These are phyloP conservation scores for Puccinia polysora DNA, from an alignment of 1,284 basidiomycete genomes.

Conservation along the genomic window DNA sequence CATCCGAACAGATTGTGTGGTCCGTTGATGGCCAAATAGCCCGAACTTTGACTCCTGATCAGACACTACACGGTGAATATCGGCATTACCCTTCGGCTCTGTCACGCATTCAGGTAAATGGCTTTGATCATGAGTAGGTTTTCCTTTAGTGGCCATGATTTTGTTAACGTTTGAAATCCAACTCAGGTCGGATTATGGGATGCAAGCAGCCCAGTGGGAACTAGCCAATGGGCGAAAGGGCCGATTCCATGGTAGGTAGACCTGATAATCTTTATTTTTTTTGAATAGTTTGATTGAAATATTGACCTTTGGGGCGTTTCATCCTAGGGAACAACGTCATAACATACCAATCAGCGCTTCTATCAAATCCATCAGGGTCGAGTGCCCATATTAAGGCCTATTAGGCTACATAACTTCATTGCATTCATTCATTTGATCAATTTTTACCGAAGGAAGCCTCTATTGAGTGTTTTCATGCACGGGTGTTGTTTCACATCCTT, in stretches of 20 bases:
- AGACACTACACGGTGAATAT: slow-evolving; percentile 28
- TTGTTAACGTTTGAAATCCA: background rate
- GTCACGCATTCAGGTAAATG: slow-evolving; percentile 35
- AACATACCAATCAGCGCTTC: slow-evolving; percentile 6
- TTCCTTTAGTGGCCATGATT: background rate
- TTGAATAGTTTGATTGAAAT: background rate
- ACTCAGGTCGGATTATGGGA: slow-evolving; percentile 37
- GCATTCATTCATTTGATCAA: no score
- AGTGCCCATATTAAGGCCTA: slow-evolving; percentile 43
- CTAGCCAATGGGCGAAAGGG: slow-evolving; percentile 41
- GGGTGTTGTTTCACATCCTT: no score
- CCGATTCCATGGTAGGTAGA: slow-evolving; percentile 37
- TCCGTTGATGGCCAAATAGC: slow-evolving; percentile 24
- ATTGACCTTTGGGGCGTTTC: background rate
- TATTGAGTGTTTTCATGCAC: no score
- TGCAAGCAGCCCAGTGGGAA: slow-evolving; percentile 39
- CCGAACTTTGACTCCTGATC: slow-evolving; percentile 29
- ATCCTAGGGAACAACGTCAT: slow-evolving; percentile 14
- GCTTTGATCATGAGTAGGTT: background rate
- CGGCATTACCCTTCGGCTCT: slow-evolving; percentile 34
- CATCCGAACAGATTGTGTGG: slow-evolving; percentile 32
- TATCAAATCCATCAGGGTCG: slow-evolving; percentile 24
- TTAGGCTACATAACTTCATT: no score
- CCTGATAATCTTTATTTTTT: background rate
- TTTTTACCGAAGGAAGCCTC: no score